Conservation (phyloP, 768 basidiomycete genomes). For the Floccularia luteovirens region DNA sequence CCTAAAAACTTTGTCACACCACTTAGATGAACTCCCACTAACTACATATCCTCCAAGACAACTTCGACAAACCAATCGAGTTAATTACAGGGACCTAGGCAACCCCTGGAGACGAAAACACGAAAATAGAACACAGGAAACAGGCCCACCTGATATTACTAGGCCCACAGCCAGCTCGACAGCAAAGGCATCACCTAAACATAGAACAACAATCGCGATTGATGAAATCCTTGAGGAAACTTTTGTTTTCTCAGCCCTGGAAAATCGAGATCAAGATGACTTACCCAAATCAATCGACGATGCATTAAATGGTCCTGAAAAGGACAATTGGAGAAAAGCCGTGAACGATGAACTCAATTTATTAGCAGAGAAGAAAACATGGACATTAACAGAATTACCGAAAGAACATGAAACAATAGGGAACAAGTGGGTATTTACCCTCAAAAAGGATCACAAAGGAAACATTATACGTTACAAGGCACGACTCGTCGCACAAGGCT, state of each 20-base stretch:
- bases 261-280: neutral
- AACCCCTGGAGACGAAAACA: neutral
- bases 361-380: constrained; percentile 10
- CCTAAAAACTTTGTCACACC: no score
- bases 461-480: constrained; percentile 21
- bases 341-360: constrained; percentile 4
- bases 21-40: no score
- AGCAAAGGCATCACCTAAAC: neutral
- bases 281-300: neutral
- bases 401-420: constrained; percentile 7
- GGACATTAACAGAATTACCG: constrained; percentile 12
- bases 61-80: neutral
- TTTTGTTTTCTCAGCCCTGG: neutral
- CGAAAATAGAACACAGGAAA: neutral
- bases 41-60: neutral
- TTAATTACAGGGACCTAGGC: neutral
- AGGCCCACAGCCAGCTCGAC: neutral
- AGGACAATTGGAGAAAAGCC: constrained; percentile 7
- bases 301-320: constrained; percentile 12
- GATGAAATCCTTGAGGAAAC: neutral
- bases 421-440: constrained; percentile 18
- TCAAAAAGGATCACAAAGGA: constrained; percentile 21
- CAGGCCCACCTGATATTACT: neutral
- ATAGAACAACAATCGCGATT: neutral
- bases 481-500: constrained; percentile 26